Evolutionary conservation across 208 protist genomes (phyloP), one percentile per base, ranked within the genome.

Genomic region (Trypanosomatidae sp.): DNA sequence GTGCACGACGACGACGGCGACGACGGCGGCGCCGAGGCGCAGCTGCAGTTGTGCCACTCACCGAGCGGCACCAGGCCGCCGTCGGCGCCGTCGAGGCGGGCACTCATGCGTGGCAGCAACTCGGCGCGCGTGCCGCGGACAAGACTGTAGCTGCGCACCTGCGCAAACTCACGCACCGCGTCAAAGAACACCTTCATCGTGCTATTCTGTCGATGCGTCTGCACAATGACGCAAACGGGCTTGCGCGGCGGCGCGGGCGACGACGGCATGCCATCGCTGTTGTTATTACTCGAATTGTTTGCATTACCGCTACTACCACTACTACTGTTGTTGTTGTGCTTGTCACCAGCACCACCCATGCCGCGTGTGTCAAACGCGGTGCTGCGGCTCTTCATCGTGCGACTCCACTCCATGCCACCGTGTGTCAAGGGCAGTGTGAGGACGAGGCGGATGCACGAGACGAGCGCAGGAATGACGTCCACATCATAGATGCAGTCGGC

Each of bases 401-500:
- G 19, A 0, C 41, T 45, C 30, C 40, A 27, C 10, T 55, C 39
- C 13, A 45, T 33, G 4, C 6, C 35, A 7, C 3, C 22, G 32
- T n/a, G 25, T n/a, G n/a, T 18, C 5, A 6, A 24, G 8, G 21
- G 18, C 33, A 43, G 20, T 0, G 49, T 62, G 8, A 81, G 43
- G 15, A 42, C 63, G 25, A 64, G 37, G 20, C 57, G 43, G 15
- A 91, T 71, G 18, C 71, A 81, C 20, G 33, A 37, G 2, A 83
- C 77, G 32, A 91, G 40, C 20, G 44, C 58, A 18, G 61, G 56
- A 37, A 91, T 79, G 21, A 69, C 56, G 22, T 61, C 44, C 4
- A 70, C 66, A 20, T 87, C 82, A 54, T 91, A 91, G 43, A 91
- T 71, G 49, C 76, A 87, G 61, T 91, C 82, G 6, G 82, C 76